phyloP scores from a whole-genome alignment of 495 filamentous ascomycete species.

The Corynascus novoguineensis region DNA sequence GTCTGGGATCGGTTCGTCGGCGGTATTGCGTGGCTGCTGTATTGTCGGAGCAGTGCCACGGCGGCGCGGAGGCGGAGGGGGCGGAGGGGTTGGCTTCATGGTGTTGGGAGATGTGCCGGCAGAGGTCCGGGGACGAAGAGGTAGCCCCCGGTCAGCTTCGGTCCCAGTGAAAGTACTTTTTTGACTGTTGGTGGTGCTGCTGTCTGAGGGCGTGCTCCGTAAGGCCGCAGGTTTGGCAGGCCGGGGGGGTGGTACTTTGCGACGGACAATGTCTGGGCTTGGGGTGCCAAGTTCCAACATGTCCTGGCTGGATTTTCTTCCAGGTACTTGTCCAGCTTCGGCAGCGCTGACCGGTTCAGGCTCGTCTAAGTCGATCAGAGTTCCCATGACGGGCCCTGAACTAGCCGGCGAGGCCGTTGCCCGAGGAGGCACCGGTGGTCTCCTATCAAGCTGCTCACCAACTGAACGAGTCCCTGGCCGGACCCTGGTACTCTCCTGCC shows the following conservation, averaged over 20 bases:
- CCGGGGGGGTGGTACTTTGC: conserved; percentile 50
- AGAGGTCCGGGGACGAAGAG: conserved; percentile 7
- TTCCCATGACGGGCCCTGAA: conserved; percentile 43
- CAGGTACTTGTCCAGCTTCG: too few species aligned
- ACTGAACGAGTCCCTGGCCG: conserved; percentile 7
- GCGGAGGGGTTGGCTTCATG: conserved; percentile 24
- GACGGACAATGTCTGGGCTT: conserved; percentile 33
- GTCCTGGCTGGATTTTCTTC: neutral
- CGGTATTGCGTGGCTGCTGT: neutral
- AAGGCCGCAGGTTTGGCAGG: conserved; percentile 65
- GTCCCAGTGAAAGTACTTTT: neutral
- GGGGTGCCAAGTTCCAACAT: conserved; percentile 25
- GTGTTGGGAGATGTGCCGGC: conserved; percentile 4
- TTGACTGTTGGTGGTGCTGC: conserved; percentile 16
- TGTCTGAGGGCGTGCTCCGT: conserved; percentile 37
- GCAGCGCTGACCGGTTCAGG: conserved; percentile 31
- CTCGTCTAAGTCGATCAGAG: conserved; percentile 62
- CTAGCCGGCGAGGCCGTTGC: conserved; percentile 20
- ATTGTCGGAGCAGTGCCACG: conserved; percentile 27
- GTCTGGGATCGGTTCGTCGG: conserved; percentile 16
- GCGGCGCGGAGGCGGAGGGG: conserved; percentile 42
- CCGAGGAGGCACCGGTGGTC: conserved; percentile 37
- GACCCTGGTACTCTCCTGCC: conserved; percentile 20
- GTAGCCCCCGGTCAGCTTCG: neutral
- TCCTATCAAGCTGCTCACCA: conserved; percentile 26